A percentile compares a stretch with the other conserved stretches of the same genome.
phyloP scores from a whole-genome alignment of 768 basidiomycete genomes.

The Coprinopsis marcescibilis region DNA sequence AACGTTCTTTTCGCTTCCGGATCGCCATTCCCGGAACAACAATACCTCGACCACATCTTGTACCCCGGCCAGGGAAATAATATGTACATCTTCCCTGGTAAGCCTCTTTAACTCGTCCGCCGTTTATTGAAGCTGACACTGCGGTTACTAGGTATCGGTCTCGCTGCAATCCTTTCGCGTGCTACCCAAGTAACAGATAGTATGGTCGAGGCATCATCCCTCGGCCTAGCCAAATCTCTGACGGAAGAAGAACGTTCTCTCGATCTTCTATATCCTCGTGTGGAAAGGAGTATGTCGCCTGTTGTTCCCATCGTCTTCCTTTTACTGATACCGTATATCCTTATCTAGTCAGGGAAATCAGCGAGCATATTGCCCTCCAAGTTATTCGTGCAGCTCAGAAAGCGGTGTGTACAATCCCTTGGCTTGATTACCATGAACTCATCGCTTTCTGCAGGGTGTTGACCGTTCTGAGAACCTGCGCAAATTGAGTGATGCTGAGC shows the following conservation, averaged over 20 bases:
- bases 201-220: conserved; percentile 86
- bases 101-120: conserved; percentile 4
- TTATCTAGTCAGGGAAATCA: conserved; percentile 69
- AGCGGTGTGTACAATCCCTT: conserved; percentile 39
- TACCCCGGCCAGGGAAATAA: conserved; percentile 93
- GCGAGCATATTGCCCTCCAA: conserved; percentile 60
- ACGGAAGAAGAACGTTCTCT: conserved; percentile 58
- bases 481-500: conserved; percentile 46
- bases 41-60: conserved; percentile 47
- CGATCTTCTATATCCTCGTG: conserved; percentile 76
- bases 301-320: conserved; percentile 4
- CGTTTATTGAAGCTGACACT: conserved; percentile 19
- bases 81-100: conserved; percentile 81
- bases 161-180: conserved; percentile 69
- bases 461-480: conserved; percentile 52
- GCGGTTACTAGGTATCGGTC: conserved; percentile 66
- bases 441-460: conserved; percentile 35
- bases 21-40: conserved; percentile 71
- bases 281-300: conserved; percentile 54
- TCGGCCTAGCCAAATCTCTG: conserved; percentile 72
- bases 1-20: conserved; percentile 82
- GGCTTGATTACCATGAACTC: neutral
- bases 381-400: conserved; percentile 81
- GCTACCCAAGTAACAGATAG: conserved; percentile 68
- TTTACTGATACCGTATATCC: neutral